phyloP scores from a whole-genome alignment of 2,329 filamentous ascomycete species.

The Fusarium sp. region DNA sequence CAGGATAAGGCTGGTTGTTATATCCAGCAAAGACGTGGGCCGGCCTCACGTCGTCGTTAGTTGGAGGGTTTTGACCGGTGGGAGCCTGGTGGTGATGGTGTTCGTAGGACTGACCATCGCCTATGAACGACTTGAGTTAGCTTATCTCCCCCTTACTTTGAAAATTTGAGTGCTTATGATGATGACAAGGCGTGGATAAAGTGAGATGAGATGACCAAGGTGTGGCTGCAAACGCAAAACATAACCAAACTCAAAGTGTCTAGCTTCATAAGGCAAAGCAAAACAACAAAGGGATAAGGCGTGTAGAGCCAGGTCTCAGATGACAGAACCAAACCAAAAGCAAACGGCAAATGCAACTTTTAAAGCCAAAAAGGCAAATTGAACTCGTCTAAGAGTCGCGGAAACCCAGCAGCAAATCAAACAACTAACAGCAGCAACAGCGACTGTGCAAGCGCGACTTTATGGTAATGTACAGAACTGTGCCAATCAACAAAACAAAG shows the following conservation, averaged over 20 bases:
- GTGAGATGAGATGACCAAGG: slow-evolving; percentile 18
- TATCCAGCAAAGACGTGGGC: slow-evolving; percentile 83
- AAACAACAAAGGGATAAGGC: slow-evolving; percentile 38
- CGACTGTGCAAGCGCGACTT: slow-evolving; percentile 60
- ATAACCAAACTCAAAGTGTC: slow-evolving; percentile 34
- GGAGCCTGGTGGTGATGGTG: slow-evolving; percentile 77
- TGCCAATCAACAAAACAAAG: slow-evolving; percentile 54
- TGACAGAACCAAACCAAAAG: slow-evolving; percentile 38
- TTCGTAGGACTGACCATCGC: slow-evolving; percentile 73
- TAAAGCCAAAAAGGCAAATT: slow-evolving; percentile 54
- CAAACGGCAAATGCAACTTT: slow-evolving; percentile 51
- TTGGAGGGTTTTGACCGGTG: slow-evolving; percentile 65
- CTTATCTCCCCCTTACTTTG: slow-evolving; percentile 36
- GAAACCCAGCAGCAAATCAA: slow-evolving; percentile 53
- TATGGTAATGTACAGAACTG: slow-evolving; percentile 71
- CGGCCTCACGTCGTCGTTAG: slow-evolving; percentile 76
- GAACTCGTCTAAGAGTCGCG: slow-evolving; percentile 57
- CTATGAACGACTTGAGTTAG: slow-evolving; percentile 59
- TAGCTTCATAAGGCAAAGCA: slow-evolving; percentile 35
- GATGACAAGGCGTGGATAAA: slow-evolving; percentile 4
- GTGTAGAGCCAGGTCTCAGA: slow-evolving; percentile 24
- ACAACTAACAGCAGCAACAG: slow-evolving; percentile 56
- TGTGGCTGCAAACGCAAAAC: slow-evolving; percentile 25
- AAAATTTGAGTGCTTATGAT: slow-evolving; percentile 32
- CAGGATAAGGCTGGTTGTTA: slow-evolving; percentile 71